Evolutionary conservation across 2,329 filamentous ascomycete genomes (phyloP).

Genomic region (Pseudogymnoascus sp.): DNA sequence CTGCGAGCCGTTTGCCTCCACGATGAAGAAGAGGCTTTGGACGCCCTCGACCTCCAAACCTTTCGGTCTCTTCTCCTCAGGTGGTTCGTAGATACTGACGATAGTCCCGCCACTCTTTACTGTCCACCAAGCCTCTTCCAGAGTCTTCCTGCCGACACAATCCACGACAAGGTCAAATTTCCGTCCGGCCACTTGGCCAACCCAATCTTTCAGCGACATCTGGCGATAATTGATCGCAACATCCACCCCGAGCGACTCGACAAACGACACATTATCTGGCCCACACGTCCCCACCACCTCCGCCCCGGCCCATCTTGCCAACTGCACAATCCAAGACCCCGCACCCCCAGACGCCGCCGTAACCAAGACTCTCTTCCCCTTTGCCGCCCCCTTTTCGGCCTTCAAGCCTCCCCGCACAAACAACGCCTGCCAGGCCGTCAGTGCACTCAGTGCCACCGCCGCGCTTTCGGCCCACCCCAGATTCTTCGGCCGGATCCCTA

Average conservation of each 20-base stretch:
- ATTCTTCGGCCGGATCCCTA: slow-evolving; percentile 30
- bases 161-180: slow-evolving; percentile 40
- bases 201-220: slow-evolving; percentile 29
- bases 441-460: slow-evolving; percentile 33
- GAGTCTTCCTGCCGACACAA: slow-evolving; percentile 34
- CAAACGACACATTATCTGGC: slow-evolving; percentile 32
- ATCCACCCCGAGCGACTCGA: slow-evolving; percentile 34
- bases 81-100: slow-evolving; percentile 35
- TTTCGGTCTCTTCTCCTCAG: slow-evolving; percentile 27
- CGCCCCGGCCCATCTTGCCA: slow-evolving; percentile 32
- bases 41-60: slow-evolving; percentile 26
- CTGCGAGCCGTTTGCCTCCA: slow-evolving; percentile 31
- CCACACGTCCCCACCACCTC: slow-evolving; percentile 36
- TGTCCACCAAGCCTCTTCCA: slow-evolving; percentile 37
- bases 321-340: slow-evolving; percentile 38
- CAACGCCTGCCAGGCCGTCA: slow-evolving; percentile 38
- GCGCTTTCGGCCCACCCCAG: slow-evolving; percentile 33
- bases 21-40: slow-evolving; percentile 35
- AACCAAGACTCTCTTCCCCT: slow-evolving; percentile 35
- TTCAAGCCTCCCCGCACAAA: slow-evolving; percentile 32
- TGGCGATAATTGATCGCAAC: slow-evolving; percentile 35
- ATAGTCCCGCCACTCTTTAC: slow-evolving; percentile 32
- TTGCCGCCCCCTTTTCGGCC: slow-evolving; percentile 15
- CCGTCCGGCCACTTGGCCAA: slow-evolving; percentile 18
- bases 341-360: slow-evolving; percentile 39